A percentile compares a stretch with the other conserved stretches of the same genome.
Evolutionary conservation across 2,329 filamentous ascomycete species (phyloP).

Genomic region (Cladosporium sphaerospermum): DNA sequence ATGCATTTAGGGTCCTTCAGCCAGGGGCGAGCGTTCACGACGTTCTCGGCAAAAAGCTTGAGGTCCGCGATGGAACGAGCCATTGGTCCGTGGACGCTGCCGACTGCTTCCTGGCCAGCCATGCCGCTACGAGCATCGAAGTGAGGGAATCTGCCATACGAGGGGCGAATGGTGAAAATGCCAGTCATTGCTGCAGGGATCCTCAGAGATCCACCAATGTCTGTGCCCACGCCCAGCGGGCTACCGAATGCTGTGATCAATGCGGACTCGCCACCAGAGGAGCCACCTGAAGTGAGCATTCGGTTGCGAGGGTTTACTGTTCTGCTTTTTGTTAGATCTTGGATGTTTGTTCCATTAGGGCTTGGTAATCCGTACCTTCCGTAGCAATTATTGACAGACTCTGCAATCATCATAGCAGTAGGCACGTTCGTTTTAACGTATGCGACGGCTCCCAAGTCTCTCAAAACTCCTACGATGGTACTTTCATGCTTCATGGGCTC

Average conservation of each 20-base stretch:
- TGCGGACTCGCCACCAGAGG: conserved; percentile 61
- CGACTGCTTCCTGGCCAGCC: conserved; percentile 59
- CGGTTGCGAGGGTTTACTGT: conserved; percentile 55
- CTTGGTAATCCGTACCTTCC: conserved; percentile 38
- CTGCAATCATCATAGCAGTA: conserved; percentile 64
- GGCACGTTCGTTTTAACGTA: conserved; percentile 67
- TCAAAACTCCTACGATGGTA: conserved; percentile 52
- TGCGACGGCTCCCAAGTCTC: conserved; percentile 57
- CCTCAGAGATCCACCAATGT: conserved; percentile 55
- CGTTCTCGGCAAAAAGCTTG: conserved; percentile 35
- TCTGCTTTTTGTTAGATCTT: conserved; percentile 1
- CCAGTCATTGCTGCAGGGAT: conserved; percentile 53
- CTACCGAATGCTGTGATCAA: conserved; percentile 55
- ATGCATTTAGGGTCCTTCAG: conserved; percentile 46
- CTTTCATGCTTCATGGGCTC: conserved; percentile 53
- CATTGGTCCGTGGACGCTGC: conserved; percentile 59
- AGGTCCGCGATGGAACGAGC: conserved; percentile 50
- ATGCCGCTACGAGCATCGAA: conserved; percentile 50
- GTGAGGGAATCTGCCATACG: conserved; percentile 56
- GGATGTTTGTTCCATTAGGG: no score
- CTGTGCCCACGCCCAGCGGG: conserved; percentile 56
- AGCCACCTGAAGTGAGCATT: conserved; percentile 56
- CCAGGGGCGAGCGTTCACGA: conserved; percentile 46
- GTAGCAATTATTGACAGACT: conserved; percentile 60
- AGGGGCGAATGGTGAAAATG: conserved; percentile 52